phyloP scores from a whole-genome alignment of 768 basidiomycete genomes.

The Mycena galericulata region DNA sequence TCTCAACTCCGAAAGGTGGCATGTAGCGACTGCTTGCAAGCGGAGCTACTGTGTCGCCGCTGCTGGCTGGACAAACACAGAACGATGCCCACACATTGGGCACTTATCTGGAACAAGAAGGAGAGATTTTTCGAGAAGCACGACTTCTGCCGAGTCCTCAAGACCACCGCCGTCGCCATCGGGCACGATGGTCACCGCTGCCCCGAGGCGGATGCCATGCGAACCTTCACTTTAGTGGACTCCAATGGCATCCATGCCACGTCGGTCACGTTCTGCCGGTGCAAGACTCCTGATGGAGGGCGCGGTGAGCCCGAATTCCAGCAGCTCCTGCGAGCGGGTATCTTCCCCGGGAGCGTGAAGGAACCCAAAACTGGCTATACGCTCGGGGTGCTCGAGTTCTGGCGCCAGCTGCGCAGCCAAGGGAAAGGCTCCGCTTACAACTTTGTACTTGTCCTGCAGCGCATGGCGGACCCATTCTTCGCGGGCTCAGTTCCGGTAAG shows the following conservation, averaged over 20 bases:
- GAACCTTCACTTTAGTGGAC: conserved; percentile 25
- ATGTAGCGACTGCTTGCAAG: conserved; percentile 17
- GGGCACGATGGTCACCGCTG: conserved; percentile 22
- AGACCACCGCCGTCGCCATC: not conserved
- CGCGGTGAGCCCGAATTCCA: conserved; percentile 5
- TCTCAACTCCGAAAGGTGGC: not conserved
- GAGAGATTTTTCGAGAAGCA: conserved; percentile 13
- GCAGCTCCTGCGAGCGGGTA: conserved; percentile 16
- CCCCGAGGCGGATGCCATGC: not conserved
- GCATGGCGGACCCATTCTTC: too few species aligned
- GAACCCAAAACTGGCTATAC: conserved; percentile 26
- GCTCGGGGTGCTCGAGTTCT: conserved; percentile 18
- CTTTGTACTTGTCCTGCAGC: too few species aligned
- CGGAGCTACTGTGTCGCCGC: conserved; percentile 19
- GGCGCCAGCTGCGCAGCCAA: conserved; percentile 12
- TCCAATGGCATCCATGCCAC: conserved; percentile 30
- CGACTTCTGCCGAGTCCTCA: conserved; percentile 18
- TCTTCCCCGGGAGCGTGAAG: conserved; percentile 20
- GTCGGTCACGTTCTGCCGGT: conserved; percentile 21
- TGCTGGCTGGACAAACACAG: conserved; percentile 24
- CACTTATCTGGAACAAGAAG: conserved; percentile 20
- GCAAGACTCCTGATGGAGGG: not conserved
- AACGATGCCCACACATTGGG: conserved; percentile 22
- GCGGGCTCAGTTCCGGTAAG: conserved; percentile 12
- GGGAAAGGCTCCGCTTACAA: conserved; percentile 15